Evolutionary conservation across 106 monocot genomes (phyloP), one percentile per base, ranked within the genome.

Genomic region (Phalaenopsis equestris): DNA sequence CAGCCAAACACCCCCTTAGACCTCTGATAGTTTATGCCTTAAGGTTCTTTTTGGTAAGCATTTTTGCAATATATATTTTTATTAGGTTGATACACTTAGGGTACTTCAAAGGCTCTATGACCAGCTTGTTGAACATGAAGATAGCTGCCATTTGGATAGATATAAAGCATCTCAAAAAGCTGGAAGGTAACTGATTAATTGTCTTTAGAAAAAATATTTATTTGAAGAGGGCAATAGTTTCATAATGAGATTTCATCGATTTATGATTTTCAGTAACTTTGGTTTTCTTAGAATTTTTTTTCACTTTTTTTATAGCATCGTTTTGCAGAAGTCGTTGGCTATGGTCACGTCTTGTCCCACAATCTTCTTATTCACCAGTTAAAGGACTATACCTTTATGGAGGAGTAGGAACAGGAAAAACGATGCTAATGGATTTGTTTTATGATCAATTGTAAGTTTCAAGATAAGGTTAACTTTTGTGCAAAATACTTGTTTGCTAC

Each of bases 351-450:
- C 75, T 95, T 61, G 84, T 95, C 72, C 88, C 91, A 4, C 94
- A 95, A 52, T 86, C 93, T 74, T 87, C 88, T 42, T 83, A 77
- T 83, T 82, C 99, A 79, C 91, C 91, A 6, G 91, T 99, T 38
- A 91, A 90, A 84, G 95, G 99, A 21, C 80, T 99, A 56, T 99
- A 99, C 55, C 88, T 95, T 36, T 99, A 95, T 86, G 99, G 99
- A 83, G 95, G 95, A 85, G 99, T 99, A 19, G 99, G 95, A 73
- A 95, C 99, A 8, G 95, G 95, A 80, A 95, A 99, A 80, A 99
- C 99, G 37, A 99, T 99, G 99, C 99, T 99, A 42, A 99, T 99
- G 99, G 99, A 99, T 84, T 85, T 99, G 75, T 99, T 99, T 79
- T 99, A 86, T 80, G 88, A 99, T 64, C 91, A 99, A 84, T 57